Evolutionary conservation across 2,329 filamentous ascomycete genomes (phyloP), one percentile per base, ranked within the genome.

Genomic region (Ceratocystis papillata): DNA sequence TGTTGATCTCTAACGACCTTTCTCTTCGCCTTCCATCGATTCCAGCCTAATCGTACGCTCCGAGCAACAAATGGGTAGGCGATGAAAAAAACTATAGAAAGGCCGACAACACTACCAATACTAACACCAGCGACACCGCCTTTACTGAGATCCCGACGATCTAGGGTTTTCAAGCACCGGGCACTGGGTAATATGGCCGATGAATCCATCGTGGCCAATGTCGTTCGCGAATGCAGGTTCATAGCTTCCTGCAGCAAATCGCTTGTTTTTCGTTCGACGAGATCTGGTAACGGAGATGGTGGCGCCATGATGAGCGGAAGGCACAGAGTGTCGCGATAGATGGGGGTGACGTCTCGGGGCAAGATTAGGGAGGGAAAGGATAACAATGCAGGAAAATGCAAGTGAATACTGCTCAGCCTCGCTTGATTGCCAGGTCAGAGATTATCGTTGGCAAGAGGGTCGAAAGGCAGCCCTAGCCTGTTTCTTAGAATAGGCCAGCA

Each of bases 61-160:
- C 66, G 63, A n/a, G 67, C 67, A 30, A 69, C 41, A 48, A 69
- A 55, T n/a, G 69, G 69, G 60, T 68, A 69, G 20, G 67, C 62
- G n/a, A 68, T 67, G 10, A 69, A 61, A 22, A 67, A 63, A 28
- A 69, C 63, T 46, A 69, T 65, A 10, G 67, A 61, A 12, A 63
- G 55, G 33, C 69, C 66, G 20, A 69, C 79, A 1, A 79, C 75
- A 1, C 72, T 74, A 22, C 83, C 83, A 46, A 87, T 75, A 1
- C 77, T 78, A 44, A 87, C 83, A 4, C 84, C 85, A 1, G 81
- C 83, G 37, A 87, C 85, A 1, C 80, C 81, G 4, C 83, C 83
- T 0, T 72, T 68, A 17, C 71, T 72, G 25, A 76, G 69, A 53
- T 64, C 62, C 15, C 69, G 63, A 28, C 60, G 48, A 17, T 59